Base-by-base conservation (phyloP, 2,329 filamentous ascomycete species). In the Ramichloridium luteum region DNA sequence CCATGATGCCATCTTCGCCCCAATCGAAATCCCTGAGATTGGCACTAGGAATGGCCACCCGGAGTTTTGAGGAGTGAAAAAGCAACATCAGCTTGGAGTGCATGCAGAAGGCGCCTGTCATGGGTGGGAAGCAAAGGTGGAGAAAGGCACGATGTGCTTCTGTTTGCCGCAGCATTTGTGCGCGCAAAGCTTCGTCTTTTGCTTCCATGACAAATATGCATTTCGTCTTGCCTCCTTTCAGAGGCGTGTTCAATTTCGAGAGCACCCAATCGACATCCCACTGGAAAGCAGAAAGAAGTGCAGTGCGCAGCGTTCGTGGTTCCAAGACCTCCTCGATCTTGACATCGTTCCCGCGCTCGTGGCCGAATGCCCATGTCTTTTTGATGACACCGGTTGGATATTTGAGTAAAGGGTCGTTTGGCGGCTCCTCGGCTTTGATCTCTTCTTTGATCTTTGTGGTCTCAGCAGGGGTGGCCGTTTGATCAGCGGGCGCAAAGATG, bases 21-120 rank as follows among this genome's bases (percentile, higher is more conserved):
- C 90, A 96, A 51, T 98, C 88, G 47, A 81, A 84, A 5, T 73
- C 67, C 9, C 80, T 76, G 29, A 94, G 62, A 47, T 98, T 98
- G 2, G 85, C 90, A 3, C 79, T 88, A 0, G 90, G 85, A 2
- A 96, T 65, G 1, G 80, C 88, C 27, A 98, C 67, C 5, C 90
- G 74, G 11, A 94, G 57, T 52, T 85, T 76, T 1, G 60, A 59
- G 0, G 70, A 60, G 45, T 84, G 82, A 46, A 85, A 88, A n/a
- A 96, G 66, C 1, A 96, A 59, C 69, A 93, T 86, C 26, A 96
- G 64, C 53, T 98, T 96, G 30, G 84, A 93, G 56, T 96, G 90
- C 85, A 96, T 93, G 46, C 69, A 76, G 4, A 73, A 59, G 28
- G 71, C 64, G 2, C 74, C 71, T 25, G 73, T 64, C 81, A 94